phyloP scores from a whole-genome alignment of 768 basidiomycete genomes.

The Boletus reticuloceps region DNA sequence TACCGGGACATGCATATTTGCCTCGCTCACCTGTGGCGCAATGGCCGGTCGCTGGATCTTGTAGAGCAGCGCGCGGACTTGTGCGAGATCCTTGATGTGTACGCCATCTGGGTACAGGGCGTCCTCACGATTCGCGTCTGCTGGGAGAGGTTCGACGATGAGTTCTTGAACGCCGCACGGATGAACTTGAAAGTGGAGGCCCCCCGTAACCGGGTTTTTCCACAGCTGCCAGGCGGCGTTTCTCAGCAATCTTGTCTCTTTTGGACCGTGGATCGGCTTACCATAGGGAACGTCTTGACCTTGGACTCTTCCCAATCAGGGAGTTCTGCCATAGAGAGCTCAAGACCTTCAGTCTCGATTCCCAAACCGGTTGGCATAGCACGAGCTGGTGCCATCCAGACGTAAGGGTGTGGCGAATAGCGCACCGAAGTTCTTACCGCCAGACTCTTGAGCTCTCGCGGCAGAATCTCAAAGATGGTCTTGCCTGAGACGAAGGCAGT shows the following conservation, averaged over 20 bases:
- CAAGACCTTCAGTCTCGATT: constrained; percentile 74
- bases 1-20: background rate
- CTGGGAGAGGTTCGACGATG: constrained; percentile 70
- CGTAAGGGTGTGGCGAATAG: constrained; percentile 85
- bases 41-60: constrained; percentile 89
- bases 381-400: constrained; percentile 83
- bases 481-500: constrained; percentile 82
- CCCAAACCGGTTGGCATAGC: constrained; percentile 79
- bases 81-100: constrained; percentile 66
- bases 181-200: constrained; percentile 87
- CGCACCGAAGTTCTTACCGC: constrained; percentile 73
- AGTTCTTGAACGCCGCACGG: constrained; percentile 72
- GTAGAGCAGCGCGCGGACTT: constrained; percentile 75
- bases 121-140: constrained; percentile 50
- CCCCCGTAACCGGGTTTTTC: constrained; percentile 88
- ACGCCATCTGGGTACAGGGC: constrained; percentile 84
- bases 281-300: constrained; percentile 69
- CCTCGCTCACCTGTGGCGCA: constrained; percentile 54
- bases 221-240: constrained; percentile 51
- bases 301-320: constrained; percentile 81
- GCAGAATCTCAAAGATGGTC: constrained; percentile 81
- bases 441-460: constrained; percentile 69
- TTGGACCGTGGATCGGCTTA: constrained; percentile 21
- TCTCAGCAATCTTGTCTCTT: background rate
- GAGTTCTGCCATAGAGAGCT: constrained; percentile 63